Evolutionary conservation across 129 eudicot genomes (phyloP).

Genomic region (Helianthus tuberosus): DNA sequence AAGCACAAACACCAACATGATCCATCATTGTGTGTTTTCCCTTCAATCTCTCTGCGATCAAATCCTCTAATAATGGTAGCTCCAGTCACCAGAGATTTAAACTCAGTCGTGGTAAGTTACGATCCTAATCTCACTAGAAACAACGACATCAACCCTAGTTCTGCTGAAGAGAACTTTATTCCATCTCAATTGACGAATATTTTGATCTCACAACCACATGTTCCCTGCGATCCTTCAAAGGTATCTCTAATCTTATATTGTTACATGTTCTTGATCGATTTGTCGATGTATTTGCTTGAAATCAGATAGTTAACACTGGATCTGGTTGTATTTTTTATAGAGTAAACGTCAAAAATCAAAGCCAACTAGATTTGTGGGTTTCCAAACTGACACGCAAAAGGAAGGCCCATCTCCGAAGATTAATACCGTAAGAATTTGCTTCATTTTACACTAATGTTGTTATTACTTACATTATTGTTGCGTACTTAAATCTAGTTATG

Average conservation of each 20-base stretch:
- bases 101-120: background rate
- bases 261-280: background rate
- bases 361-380: background rate
- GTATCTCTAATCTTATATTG: conserved; percentile 11
- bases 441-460: background rate
- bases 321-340: conserved; percentile 16
- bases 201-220: background rate
- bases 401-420: conserved; percentile 6
- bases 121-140: background rate
- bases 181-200: background rate
- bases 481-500: conserved; percentile 18
- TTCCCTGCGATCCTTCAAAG: background rate
- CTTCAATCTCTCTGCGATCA: background rate
- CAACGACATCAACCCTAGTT: conserved; percentile 12
- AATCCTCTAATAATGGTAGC: background rate
- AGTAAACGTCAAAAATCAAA: conserved; percentile 24
- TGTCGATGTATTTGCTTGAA: background rate
- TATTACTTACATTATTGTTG: background rate
- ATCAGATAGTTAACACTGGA: conserved; percentile 2
- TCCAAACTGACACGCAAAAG: background rate
- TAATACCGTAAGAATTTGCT: conserved; percentile 24
- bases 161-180: background rate
- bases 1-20: too few species aligned
- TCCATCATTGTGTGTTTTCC: too few species aligned
- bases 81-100: background rate